Percentiles rank a stretch among this genome's conserved stretches.
These are phyloP conservation scores for Aristolochia californica DNA, from an alignment of 164 flowering plant genomes.

Conservation along the genomic window DNA sequence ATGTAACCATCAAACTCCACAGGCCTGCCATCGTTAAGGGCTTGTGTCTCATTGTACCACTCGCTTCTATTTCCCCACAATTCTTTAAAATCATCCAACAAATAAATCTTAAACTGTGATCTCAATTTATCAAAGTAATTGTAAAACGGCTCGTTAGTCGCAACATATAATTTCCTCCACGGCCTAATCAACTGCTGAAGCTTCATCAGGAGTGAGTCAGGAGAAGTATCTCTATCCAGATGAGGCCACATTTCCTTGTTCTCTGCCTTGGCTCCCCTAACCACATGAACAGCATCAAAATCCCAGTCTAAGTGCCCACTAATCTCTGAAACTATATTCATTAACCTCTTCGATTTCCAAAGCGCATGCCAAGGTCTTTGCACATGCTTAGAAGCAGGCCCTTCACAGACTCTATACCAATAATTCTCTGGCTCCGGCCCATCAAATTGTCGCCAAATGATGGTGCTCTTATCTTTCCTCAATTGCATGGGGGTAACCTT, in stretches of 20 bases:
- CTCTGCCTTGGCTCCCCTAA: conserved; percentile 82
- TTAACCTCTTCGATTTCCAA: conserved; percentile 93
- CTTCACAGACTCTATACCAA: conserved; percentile 96
- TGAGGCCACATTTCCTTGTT: conserved; percentile 88
- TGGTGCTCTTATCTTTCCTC: conserved; percentile 61
- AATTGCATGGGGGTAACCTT: conserved; percentile 87
- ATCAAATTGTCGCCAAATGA: conserved; percentile 87
- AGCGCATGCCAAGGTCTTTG: conserved; percentile 91
- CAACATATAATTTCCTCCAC: conserved; percentile 78
- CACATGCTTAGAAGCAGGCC: conserved; percentile 65
- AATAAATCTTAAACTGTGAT: conserved; percentile 67
- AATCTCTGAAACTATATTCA: conserved; percentile 89
- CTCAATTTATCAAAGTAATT: conserved; percentile 82
- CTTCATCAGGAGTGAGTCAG: conserved; percentile 51
- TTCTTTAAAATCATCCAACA: conserved; percentile 81
- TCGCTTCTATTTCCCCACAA: conserved; percentile 82
- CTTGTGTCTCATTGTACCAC: conserved; percentile 79
- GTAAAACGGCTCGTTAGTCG: conserved; percentile 83
- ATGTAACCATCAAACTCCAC: conserved; percentile 94
- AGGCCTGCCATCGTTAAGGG: conserved; percentile 49
- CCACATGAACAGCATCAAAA: conserved; percentile 92
- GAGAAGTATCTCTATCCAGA: conserved; percentile 75
- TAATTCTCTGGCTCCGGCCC: conserved; percentile 89
- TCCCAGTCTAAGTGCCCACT: conserved; percentile 95
- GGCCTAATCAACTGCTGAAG: conserved; percentile 46